A percentile compares a stretch with the other conserved stretches of the same genome.
These are phyloP conservation scores for Phlebiopsis flavidoalba DNA, from an alignment of 768 basidiomycete genomes.

Conservation along the genomic window DNA sequence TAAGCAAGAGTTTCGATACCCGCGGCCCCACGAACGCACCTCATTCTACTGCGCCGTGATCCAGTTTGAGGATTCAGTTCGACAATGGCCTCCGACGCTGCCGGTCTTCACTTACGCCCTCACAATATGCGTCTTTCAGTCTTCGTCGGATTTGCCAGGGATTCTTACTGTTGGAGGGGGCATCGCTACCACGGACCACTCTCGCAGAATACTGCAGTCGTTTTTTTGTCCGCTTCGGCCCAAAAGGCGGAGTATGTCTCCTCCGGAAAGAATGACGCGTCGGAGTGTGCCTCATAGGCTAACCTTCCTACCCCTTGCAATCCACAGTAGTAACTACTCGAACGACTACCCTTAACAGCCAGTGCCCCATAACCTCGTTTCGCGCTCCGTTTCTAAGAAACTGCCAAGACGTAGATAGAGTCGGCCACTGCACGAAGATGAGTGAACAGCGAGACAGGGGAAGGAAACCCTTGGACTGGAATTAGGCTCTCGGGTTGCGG, in stretches of 20 bases:
- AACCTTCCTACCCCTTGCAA: background rate
- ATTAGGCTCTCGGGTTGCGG: conserved; percentile 64
- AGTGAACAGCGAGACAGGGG: conserved; percentile 70
- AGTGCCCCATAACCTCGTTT: conserved; percentile 70
- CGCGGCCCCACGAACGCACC: background rate
- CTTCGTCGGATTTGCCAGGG: conserved; percentile 64
- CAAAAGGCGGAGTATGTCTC: conserved; percentile 52
- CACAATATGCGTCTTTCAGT: conserved; percentile 73
- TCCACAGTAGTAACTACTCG: conserved; percentile 78
- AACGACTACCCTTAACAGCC: conserved; percentile 67
- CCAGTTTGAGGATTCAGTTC: background rate
- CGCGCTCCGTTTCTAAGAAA: conserved; percentile 73
- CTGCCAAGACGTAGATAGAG: conserved; percentile 74
- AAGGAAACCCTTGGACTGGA: conserved; percentile 84
- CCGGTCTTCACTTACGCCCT: conserved; percentile 76
- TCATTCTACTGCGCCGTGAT: no score
- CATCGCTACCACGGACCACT: conserved; percentile 66
- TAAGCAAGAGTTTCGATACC: background rate
- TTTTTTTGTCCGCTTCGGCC: conserved; percentile 82
- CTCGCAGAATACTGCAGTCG: conserved; percentile 71
- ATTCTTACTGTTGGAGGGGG: conserved; percentile 50
- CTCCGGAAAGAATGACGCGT: background rate
- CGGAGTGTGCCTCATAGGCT: background rate
- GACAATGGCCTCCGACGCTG: conserved; percentile 47
- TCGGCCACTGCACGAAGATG: conserved; percentile 71